Evolutionary conservation across 345 rosid genomes (phyloP), one percentile per base, ranked within the genome.

Genomic region (Psidium friedrichsthalianum): DNA sequence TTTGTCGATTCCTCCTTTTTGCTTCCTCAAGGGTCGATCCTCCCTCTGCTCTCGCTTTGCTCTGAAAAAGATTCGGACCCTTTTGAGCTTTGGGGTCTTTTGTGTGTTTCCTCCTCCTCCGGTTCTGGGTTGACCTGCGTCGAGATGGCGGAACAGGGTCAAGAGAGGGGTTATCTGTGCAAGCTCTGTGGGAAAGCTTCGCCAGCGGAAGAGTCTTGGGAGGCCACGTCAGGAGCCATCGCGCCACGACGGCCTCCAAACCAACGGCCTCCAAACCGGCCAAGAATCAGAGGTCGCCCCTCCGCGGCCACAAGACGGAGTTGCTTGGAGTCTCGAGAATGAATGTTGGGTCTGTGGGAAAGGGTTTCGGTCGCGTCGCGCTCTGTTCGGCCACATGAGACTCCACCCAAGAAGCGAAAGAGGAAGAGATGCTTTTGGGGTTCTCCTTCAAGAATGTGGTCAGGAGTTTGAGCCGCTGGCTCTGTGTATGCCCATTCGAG

Each of bases 151-250:
- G 74, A 6, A 51, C 54, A 13, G 80, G 85, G 55, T 59, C 80
- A 14, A 47, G 56, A 18, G 16, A 25, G 86, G 86, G 56, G 85
- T 82, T 83, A 88, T 40, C 52, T 44, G 44, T 91, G 92, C 86
- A 89, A 84, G 85, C 54, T 86, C n/a, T 89, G 90, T 83, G 84
- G 85, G 78, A 42, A 82, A 85, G 88, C 40, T 90, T 92, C 91
- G 88, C 36, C 83, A 80, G 27, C 59, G 93, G 89, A 57, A 84
- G 86, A 12, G 84, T 78, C 76, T 21, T 87, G 86, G 89, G 90
- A 18, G 86, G 90, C 76, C 91, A 88, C 87, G 88, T 85, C 86
- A 87, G 89, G 83, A 59, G 58, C 87, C 93, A 87, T 51, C 74
- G 27, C 11, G 27, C 74, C 40, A 1, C 36, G 29, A 18, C 29